Conservation (phyloP, 192 early-diverging fungal genomes). For the Geranomyces michiganensis region DNA sequence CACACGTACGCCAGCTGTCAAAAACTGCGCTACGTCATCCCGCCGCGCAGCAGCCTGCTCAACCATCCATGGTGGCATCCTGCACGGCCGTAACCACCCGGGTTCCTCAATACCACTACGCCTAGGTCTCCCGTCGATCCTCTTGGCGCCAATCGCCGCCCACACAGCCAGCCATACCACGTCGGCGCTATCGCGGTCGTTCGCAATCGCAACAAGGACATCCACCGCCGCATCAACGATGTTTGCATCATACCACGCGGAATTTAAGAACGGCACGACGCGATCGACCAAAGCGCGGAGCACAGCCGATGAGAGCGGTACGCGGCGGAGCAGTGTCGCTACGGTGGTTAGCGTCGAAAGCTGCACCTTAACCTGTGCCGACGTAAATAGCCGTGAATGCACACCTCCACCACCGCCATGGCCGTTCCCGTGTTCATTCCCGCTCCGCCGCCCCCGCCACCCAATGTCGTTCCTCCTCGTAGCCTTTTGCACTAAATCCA, state of each 20-base stretch:
- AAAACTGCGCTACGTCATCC: neutral
- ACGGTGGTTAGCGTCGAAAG: neutral
- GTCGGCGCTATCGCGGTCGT: constrained; percentile 5
- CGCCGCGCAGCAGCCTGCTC: neutral
- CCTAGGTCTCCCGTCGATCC: neutral
- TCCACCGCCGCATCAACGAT: constrained; percentile 12
- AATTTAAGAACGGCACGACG: constrained; percentile 18
- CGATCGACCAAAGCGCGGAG: constrained; percentile 7
- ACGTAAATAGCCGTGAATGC: constrained; percentile 3
- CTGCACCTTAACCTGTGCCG: neutral
- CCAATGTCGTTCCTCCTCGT: too few species aligned
- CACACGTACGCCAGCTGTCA: neutral
- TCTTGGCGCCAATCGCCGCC: neutral
- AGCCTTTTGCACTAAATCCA: neutral
- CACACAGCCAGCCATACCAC: constrained; percentile 19
- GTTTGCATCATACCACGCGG: constrained; percentile 5
- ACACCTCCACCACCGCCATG: too few species aligned
- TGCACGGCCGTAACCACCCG: neutral
- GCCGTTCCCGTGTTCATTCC: too few species aligned
- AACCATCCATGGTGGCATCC: neutral
- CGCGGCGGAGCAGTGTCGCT: neutral
- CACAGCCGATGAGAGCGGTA: neutral
- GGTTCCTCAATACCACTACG: neutral
- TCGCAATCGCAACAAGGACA: neutral
- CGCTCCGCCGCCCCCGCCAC: neutral